These are phyloP conservation scores for Kwoniella heveanensis DNA, from an alignment of 768 basidiomycete genomes.

Conservation along the genomic window DNA sequence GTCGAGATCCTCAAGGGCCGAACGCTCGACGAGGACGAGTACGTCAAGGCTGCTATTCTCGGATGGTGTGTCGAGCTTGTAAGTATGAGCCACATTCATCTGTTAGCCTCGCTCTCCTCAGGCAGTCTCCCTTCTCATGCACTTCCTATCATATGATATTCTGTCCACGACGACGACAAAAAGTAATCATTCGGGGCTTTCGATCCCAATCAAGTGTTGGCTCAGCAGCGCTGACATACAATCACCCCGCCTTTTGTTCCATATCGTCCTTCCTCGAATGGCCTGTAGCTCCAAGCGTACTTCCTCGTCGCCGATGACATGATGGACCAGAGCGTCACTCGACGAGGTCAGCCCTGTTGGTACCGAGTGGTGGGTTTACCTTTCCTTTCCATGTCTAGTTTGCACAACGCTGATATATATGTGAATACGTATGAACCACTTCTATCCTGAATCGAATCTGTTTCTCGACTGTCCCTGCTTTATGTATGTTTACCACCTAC, in stretches of 20 bases:
- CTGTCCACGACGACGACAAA: too few species aligned
- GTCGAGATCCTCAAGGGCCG: slow-evolving; percentile 81
- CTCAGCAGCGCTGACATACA: too few species aligned
- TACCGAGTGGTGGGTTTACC: slow-evolving; percentile 63
- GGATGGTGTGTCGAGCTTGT: slow-evolving; percentile 97
- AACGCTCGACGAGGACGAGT: slow-evolving; percentile 75
- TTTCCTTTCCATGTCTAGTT: too few species aligned
- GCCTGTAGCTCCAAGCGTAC: slow-evolving; percentile 95
- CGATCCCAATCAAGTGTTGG: too few species aligned
- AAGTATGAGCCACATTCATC: slow-evolving; percentile 57
- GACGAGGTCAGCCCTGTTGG: slow-evolving; percentile 94
- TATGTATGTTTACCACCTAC: neutral
- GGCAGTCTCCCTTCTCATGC: neutral
- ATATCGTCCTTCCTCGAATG: too few species aligned
- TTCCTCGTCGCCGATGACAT: slow-evolving; percentile 96
- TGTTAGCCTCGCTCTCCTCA: neutral
- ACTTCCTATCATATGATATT: too few species aligned
- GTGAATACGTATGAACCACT: too few species aligned
- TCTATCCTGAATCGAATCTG: too few species aligned
- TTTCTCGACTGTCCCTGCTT: too few species aligned
- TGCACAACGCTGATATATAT: too few species aligned
- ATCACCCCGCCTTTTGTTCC: too few species aligned
- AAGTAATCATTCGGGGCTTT: too few species aligned
- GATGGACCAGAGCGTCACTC: slow-evolving; percentile 92
- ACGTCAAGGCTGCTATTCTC: slow-evolving; percentile 80